Percentiles rank a stretch among this genome's conserved stretches.
phyloP scores from a whole-genome alignment of 352 stramenopile genomes.

The Thalassiosira pacifica region DNA sequence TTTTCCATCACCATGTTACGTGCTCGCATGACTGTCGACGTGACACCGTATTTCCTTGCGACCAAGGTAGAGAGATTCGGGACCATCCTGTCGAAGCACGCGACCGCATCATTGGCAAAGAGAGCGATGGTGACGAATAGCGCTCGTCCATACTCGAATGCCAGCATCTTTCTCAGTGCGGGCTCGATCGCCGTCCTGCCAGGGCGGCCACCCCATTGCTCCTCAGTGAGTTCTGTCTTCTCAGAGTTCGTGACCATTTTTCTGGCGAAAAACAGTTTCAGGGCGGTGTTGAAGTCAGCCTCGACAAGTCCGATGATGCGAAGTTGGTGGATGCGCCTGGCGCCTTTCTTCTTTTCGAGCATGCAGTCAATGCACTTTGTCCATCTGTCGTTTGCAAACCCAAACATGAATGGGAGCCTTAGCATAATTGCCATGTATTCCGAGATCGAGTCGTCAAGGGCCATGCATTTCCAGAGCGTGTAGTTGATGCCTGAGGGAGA shows the following conservation, averaged over 20 bases:
- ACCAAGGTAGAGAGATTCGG: background rate
- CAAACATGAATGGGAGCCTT: slow-evolving; percentile 36
- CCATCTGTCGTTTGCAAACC: slow-evolving; percentile 37
- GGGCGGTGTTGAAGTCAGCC: slow-evolving; percentile 48
- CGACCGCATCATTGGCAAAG: background rate
- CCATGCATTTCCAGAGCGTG: slow-evolving; percentile 36
- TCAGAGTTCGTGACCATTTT: slow-evolving; percentile 13
- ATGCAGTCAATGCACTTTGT: slow-evolving; percentile 47
- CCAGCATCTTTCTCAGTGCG: background rate
- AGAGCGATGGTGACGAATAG: background rate
- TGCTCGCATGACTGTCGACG: background rate
- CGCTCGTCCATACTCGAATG: slow-evolving; percentile 1
- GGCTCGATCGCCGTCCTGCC: background rate
- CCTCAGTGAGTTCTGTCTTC: background rate
- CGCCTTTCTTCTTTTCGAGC: slow-evolving; percentile 52
- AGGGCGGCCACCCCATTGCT: background rate
- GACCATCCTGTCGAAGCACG: slow-evolving; percentile 8
- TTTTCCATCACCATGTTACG: background rate
- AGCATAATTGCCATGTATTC: slow-evolving; percentile 36
- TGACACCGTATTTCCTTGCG: slow-evolving; percentile 6
- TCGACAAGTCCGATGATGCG: slow-evolving; percentile 63
- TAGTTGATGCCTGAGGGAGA: slow-evolving; percentile 28
- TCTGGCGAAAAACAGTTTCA: slow-evolving; percentile 30
- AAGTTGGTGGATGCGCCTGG: slow-evolving; percentile 50
- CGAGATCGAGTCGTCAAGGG: background rate